Evolutionary conservation across 1,139 yeast genomes (phyloP), one percentile per base, ranked within the genome.

Genomic region (Kodamaea arcana): DNA sequence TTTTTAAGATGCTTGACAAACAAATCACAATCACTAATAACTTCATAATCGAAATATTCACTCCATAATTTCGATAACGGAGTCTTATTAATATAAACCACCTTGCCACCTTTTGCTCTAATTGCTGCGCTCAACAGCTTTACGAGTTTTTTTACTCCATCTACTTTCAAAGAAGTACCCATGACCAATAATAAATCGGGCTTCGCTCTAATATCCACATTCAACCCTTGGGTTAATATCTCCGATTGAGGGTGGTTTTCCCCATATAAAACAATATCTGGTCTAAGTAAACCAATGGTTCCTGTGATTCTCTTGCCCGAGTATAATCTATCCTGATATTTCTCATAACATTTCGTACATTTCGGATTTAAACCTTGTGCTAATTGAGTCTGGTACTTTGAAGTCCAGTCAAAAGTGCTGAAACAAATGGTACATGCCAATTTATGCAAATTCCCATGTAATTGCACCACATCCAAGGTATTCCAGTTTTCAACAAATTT

Each of bases 361-460:
- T 76, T 78, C 0, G 90, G 88, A 35, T 80, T 69, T 29, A 60
- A 62, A 1, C 88, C 88, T 15, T 61, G 59, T 29, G 67, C 60
- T 36, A 80, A 60, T 37, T 55, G 54, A 11, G 49, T 56, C 32
- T 72, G 70, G 50, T 66, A 65, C 22, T 70, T 72, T 13, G 65
- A 58, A 23, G 68, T 72, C 96, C 97, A 90, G 23, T 68, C 67
- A 46, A 67, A 78, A 17, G 60, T 62, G 29, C 67, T 52, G 42
- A 70, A 72, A 55, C 97, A 92, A 32, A 69, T 68, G 9, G 87
- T 81, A 54, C 96, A 87, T 17, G 81, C 65, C 37, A 92, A 64
- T 36, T 74, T 71, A 51, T 85, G 86, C 35, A 92, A 65, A 56
- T 87, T 90, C 1, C 98, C 98, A 52, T 92, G 98, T 27, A 92